A percentile compares a stretch with the other conserved stretches of the same genome.
phyloP scores from a whole-genome alignment of 2,329 filamentous ascomycete species.

The Saccharata proteae region DNA sequence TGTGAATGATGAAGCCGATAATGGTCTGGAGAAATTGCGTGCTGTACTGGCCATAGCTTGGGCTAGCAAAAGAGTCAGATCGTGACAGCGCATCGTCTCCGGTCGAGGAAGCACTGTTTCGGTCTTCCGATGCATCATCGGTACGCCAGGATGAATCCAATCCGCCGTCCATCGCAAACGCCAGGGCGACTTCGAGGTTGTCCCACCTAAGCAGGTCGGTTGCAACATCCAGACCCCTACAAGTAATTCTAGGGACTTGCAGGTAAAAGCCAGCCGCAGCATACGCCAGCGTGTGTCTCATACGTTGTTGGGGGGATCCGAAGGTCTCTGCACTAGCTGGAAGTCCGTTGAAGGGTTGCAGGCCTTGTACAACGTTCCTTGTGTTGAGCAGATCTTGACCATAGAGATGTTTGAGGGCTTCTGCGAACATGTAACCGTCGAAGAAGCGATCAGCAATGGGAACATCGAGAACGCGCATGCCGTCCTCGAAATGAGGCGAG shows the following conservation, averaged over 20 bases:
- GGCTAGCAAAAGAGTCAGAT: slow-evolving; percentile 9
- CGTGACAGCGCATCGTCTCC: slow-evolving; percentile 15
- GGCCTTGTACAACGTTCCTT: slow-evolving; percentile 18
- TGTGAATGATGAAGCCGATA: slow-evolving; percentile 47
- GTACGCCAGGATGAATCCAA: slow-evolving; percentile 23
- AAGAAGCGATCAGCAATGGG: slow-evolving; percentile 6
- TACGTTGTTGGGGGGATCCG: slow-evolving; percentile 22
- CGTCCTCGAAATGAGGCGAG: slow-evolving; percentile 1
- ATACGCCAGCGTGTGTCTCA: slow-evolving; percentile 41
- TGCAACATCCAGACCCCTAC: slow-evolving; percentile 49
- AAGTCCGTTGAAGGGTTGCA: slow-evolving; percentile 17
- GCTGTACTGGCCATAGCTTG: slow-evolving; percentile 42
- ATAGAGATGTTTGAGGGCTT: slow-evolving; percentile 25
- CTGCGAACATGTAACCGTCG: slow-evolving; percentile 13
- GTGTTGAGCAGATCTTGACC: slow-evolving; percentile 19
- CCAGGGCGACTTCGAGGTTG: slow-evolving; percentile 48
- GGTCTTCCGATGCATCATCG: slow-evolving; percentile 14
- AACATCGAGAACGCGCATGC: slow-evolving; percentile 7
- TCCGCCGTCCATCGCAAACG: slow-evolving; percentile 43
- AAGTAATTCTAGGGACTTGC: slow-evolving; percentile 41
- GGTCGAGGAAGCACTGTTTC: slow-evolving; percentile 24
- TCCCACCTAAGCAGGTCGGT: slow-evolving; percentile 48
- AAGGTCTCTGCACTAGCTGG: slow-evolving; percentile 14
- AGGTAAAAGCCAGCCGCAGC: slow-evolving; percentile 51
- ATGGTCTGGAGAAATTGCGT: slow-evolving; percentile 43